Conservation (phyloP, 352 stramenopile species). For the Globisporangium echinulatum region DNA sequence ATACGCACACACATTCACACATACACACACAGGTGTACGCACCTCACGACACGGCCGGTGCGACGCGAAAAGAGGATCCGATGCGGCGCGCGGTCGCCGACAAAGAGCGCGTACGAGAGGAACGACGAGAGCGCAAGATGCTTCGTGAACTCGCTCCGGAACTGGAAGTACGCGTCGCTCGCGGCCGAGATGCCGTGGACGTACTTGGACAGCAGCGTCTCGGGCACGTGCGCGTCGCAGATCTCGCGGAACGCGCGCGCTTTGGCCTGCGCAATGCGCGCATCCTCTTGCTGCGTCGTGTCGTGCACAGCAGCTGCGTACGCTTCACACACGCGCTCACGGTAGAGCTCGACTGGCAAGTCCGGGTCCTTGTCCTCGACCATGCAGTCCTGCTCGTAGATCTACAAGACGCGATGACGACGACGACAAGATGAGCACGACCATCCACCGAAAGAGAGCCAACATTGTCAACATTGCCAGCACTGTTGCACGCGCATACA, state of each 20-base stretch:
- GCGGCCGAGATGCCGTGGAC: conserved; percentile 66
- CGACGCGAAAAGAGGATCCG: conserved; percentile 76
- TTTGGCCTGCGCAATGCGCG: conserved; percentile 56
- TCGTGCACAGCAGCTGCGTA: conserved; percentile 35
- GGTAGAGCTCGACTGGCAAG: conserved; percentile 73
- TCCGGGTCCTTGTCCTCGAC: conserved; percentile 68
- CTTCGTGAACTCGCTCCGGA: conserved; percentile 83
- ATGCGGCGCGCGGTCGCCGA: conserved; percentile 79
- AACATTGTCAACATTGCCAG: neutral
- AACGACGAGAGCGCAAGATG: conserved; percentile 82
- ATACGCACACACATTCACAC: neutral
- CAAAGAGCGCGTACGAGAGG: conserved; percentile 80
- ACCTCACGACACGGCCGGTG: conserved; percentile 73
- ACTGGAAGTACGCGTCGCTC: conserved; percentile 82
- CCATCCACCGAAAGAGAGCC: neutral
- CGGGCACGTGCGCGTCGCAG: conserved; percentile 68
- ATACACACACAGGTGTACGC: neutral
- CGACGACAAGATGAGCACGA: neutral
- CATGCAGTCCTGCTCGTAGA: conserved; percentile 79
- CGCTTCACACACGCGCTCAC: conserved; percentile 62
- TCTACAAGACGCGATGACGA: conserved; percentile 11
- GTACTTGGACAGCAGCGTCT: conserved; percentile 83
- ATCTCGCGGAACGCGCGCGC: conserved; percentile 73
- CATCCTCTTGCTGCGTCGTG: conserved; percentile 49
- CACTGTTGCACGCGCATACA: neutral